Evolutionary conservation across 1,284 basidiomycete species (phyloP), one percentile per base, ranked within the genome.

Genomic region (Fomes fomentarius): DNA sequence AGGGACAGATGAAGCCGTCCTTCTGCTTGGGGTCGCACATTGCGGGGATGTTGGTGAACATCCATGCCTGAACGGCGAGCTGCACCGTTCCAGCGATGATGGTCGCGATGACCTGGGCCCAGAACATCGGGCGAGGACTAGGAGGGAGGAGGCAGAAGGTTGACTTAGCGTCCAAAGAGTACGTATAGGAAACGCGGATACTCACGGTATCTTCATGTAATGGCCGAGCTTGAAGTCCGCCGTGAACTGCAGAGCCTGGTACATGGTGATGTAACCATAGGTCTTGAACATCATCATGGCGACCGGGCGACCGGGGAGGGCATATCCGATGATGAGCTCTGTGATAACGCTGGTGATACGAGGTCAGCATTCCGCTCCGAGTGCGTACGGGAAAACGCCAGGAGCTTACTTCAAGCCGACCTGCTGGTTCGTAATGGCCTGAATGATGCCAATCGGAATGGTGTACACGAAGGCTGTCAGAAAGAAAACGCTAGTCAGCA

Each of bases 141-240:
- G 2, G 11, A 21, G 26, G 19, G 63, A 66, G 44, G 5, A 21
- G 35, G 24, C 14, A 10, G 34, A 24, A 3, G 12, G 4, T 2
- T 21, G 14, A 4, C 24, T 49, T 15, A 45, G 31, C 24, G 8
- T 7, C 1, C 3, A 0, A 6, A 2, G 4, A 17, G 12, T 15
- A 41, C 19, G 26, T 7, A 30, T 42, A 9, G n/a, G 11, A 10
- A 15, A 9, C 12, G 21, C 4, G 35, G 28, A 21, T 4, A 62
- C 65, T 24, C 52, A 68, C 54, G 79, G 75, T 26, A 87, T 73
- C 68, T 89, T 89, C 86, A 89, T 89, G 72, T 89, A 88, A 61
- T 89, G 86, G 4, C 84, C 85, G 41, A 88, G 78, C 68, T 89
- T 87, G 70, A 87, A 84, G 68, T 90, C 87, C 11, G 80, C 79